A percentile compares a stretch with the other conserved stretches of the same genome.
Conservation (phyloP, 2,329 filamentous ascomycete species). For the Ophiostoma perfectum region DNA sequence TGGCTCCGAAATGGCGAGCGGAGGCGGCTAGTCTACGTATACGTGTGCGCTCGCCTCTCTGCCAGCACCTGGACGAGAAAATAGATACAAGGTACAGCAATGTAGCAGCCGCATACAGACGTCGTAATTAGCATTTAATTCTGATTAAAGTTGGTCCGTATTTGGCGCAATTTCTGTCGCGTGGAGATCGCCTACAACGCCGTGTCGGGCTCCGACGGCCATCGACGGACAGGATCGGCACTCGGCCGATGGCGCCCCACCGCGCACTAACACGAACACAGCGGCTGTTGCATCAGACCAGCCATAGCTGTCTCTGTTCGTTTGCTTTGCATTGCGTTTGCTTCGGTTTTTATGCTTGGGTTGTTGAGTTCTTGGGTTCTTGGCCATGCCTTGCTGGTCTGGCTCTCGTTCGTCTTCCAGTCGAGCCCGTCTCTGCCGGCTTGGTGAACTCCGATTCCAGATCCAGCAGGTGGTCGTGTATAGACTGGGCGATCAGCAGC, state of each 20-base stretch:
- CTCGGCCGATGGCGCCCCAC: not conserved
- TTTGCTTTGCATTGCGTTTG: not conserved
- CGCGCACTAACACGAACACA: conserved; percentile 5
- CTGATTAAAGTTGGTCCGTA: not conserved
- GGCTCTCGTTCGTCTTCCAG: no score
- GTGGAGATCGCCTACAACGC: conserved; percentile 4
- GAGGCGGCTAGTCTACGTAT: no score
- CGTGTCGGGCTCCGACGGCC: conserved; percentile 10
- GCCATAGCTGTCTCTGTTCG: not conserved
- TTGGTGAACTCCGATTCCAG: conserved; percentile 2
- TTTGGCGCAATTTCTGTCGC: not conserved
- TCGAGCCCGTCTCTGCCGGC: no score
- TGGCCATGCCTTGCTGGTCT: no score
- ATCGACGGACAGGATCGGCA: conserved; percentile 14
- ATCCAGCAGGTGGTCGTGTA: conserved; percentile 7
- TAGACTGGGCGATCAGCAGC: not conserved
- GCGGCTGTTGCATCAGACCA: not conserved
- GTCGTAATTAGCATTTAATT: not conserved
- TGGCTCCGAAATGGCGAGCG: no score
- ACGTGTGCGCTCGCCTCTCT: no score
- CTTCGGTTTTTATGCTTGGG: not conserved
- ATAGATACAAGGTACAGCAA: no score
- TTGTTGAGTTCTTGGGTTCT: not conserved
- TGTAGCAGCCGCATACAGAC: not conserved
- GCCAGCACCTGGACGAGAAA: no score